Evolutionary conservation across 2,329 filamentous ascomycete genomes (phyloP).

Genomic region (Massarina eburnea): DNA sequence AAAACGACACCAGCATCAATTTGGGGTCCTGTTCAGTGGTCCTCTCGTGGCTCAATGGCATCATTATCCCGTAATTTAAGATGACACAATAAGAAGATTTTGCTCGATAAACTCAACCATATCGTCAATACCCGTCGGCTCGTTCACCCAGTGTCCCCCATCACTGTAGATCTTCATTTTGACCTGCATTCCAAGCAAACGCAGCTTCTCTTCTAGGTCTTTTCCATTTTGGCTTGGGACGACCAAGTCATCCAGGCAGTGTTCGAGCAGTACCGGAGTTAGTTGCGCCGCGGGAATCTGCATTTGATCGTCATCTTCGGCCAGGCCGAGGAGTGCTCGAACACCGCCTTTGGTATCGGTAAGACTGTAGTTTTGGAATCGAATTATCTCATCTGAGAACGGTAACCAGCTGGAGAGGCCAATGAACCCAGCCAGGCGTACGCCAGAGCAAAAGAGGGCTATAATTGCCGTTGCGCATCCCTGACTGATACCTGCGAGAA

Average conservation of each 20-base stretch:
- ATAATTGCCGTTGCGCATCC: constrained; percentile 23
- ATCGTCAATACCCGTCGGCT: constrained; percentile 53
- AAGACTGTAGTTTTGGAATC: constrained; percentile 2
- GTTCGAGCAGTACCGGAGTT: constrained; percentile 52
- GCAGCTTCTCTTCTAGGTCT: constrained; percentile 39
- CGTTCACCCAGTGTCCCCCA: constrained; percentile 52
- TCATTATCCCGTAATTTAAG: no score
- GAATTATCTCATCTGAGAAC: no score
- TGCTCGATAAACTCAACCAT: constrained; percentile 30
- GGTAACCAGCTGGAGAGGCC: constrained; percentile 28
- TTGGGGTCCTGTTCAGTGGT: no score
- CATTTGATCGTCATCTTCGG: no score
- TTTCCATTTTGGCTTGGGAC: constrained; percentile 43
- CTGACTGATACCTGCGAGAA: constrained; percentile 28
- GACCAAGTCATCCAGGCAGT: constrained; percentile 46
- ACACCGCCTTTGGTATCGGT: background rate
- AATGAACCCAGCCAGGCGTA: constrained; percentile 17
- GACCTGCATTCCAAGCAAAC: constrained; percentile 38
- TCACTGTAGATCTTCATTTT: constrained; percentile 44
- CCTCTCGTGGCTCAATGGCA: no score
- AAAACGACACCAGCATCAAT: no score
- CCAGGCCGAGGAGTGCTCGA: no score
- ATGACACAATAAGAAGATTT: no score
- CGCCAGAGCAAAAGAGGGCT: constrained; percentile 4
- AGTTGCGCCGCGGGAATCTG: constrained; percentile 3